phyloP scores from a whole-genome alignment of 257 asterid species.

The Mitragyna speciosa region DNA sequence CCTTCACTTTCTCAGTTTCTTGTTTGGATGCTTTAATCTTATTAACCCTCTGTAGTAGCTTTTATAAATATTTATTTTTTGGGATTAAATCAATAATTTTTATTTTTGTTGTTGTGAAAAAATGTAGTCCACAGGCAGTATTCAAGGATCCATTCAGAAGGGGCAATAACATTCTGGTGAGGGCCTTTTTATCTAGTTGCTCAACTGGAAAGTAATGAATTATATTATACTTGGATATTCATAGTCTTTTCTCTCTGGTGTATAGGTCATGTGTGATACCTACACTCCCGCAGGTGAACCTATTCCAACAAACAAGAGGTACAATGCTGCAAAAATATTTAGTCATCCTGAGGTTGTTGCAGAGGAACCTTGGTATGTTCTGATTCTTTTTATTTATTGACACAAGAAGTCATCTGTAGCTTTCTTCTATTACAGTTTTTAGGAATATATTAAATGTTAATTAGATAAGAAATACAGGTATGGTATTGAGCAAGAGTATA shows the following conservation, averaged over 20 bases:
- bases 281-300: slow-evolving; percentile 92
- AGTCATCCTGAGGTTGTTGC: slow-evolving; percentile 61
- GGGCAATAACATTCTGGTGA: slow-evolving; percentile 82
- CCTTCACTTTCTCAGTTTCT: not conserved
- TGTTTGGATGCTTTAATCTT: not conserved
- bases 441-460: not conserved
- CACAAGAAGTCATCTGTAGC: not conserved
- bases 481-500: slow-evolving; percentile 80
- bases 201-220: not conserved
- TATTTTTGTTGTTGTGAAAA: not conserved
- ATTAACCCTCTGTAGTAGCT: not conserved
- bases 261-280: slow-evolving; percentile 87
- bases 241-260: not conserved
- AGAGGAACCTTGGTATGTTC: slow-evolving; percentile 76
- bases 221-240: not conserved
- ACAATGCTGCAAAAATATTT: slow-evolving; percentile 68
- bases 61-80: not conserved
- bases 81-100: not conserved
- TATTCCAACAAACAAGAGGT: slow-evolving; percentile 78
- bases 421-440: not conserved
- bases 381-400: not conserved
- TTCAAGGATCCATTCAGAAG: slow-evolving; percentile 92
- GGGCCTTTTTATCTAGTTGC: slow-evolving; percentile 12
- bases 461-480: slow-evolving; percentile 41
- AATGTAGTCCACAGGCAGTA: slow-evolving; percentile 78